Evolutionary conservation across 345 rosid species (phyloP), one percentile per base, ranked within the genome.

Genomic region (Combretum micranthum): DNA sequence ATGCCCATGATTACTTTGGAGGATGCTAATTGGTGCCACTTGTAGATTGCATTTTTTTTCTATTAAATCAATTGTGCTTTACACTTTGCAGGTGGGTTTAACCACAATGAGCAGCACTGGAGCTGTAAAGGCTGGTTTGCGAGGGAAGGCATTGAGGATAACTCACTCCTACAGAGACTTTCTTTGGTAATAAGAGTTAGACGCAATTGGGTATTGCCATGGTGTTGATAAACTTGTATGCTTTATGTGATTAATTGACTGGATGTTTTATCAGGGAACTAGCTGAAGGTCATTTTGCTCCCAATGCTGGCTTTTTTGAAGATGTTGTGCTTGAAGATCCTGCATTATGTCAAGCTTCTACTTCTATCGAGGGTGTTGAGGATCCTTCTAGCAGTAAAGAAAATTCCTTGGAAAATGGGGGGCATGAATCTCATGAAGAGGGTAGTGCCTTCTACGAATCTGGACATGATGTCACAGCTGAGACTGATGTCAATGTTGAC

Each of bases 141-240:
- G 96, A 47, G 99, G 99, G 57, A 92, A 89, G 72, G 99, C 96
- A 64, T 76, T 92, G 56, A 80, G 91, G 68, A 80, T 92, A 44
- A 71, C 81, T 54, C 99, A 92, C 69, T 77, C 78, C 67, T 92
- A 92, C 57, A 78, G 83, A 42, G 99, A 92, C 68, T 67, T 76
- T 55, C 93, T 92, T 55, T 86, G 98, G 96, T 67, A 73, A 62
- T 68, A 60, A 7, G 44, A 42, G 48, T 25, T 64, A 49, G 47
- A 44, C 13, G 39, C 12, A 13, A 37, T 37, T 44, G 21, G 20
- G 58, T 45, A 44, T 32, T 75, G 67, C 77, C 65, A 42, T 68
- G 75, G 47, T 43, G 21, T 19, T 56, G 26, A 7, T 15, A 23
- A 21, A 44, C 17, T 12, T 44, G 16, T 16, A 15, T 12, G 13